phyloP scores from a whole-genome alignment of 2,329 filamentous ascomycete genomes.

The Calycina marina region DNA sequence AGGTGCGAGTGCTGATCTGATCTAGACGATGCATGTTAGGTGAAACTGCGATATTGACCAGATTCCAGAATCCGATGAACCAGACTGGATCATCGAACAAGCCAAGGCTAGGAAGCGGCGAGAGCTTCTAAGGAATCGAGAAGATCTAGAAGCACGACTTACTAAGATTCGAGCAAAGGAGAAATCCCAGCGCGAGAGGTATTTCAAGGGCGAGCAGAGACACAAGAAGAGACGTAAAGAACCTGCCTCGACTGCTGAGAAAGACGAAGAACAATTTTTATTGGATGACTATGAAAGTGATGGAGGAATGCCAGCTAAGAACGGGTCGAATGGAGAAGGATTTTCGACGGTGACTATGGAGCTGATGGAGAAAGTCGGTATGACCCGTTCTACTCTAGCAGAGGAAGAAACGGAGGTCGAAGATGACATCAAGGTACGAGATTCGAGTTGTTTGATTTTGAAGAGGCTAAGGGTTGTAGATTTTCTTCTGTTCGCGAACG shows the following conservation, averaged over 20 bases:
- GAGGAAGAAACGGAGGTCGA: constrained; percentile 34
- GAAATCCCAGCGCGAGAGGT: constrained; percentile 33
- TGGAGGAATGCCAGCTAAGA: constrained; percentile 27
- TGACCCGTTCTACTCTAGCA: constrained; percentile 19
- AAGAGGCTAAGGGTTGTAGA: constrained; percentile 18
- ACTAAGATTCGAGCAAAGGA: constrained; percentile 41
- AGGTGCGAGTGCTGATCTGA: too few species aligned
- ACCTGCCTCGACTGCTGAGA: constrained; percentile 11
- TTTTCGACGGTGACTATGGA: constrained; percentile 47
- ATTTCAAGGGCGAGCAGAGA: constrained; percentile 28
- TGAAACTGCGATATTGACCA: too few species aligned
- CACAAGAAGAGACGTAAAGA: constrained; percentile 31
- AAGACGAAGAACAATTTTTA: constrained; percentile 41
- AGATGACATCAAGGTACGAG: constrained; percentile 38
- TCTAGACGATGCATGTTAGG: too few species aligned
- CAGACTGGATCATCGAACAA: constrained; percentile 55
- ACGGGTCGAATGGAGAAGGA: constrained; percentile 23
- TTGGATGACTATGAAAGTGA: constrained; percentile 59
- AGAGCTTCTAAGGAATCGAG: constrained; percentile 37
- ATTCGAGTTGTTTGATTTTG: neutral
- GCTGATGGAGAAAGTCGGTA: constrained; percentile 41
- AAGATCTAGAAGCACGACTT: constrained; percentile 45
- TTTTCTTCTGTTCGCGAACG: constrained; percentile 60
- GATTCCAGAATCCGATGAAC: constrained; percentile 37
- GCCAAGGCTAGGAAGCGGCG: constrained; percentile 39